These are phyloP conservation scores for Penicillium ochrochloron DNA, from an alignment of 495 filamentous ascomycete genomes.

Conservation along the genomic window DNA sequence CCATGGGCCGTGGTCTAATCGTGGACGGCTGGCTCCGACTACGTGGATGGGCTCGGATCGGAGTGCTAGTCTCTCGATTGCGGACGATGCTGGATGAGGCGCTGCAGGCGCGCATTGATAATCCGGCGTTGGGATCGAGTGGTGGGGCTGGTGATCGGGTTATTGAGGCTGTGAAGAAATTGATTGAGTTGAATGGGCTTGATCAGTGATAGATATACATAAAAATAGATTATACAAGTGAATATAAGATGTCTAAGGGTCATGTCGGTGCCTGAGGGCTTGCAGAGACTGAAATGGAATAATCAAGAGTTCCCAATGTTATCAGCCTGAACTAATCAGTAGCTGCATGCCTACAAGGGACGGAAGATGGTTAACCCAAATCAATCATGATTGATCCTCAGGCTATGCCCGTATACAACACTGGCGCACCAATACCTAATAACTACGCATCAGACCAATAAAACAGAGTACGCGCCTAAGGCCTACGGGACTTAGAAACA, in stretches of 20 bases:
- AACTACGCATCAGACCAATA: conserved; percentile 19
- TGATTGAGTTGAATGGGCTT: conserved; percentile 87
- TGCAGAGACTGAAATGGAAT: background rate
- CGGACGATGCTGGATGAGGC: conserved; percentile 85
- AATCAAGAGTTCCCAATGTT: background rate
- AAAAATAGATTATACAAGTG: background rate
- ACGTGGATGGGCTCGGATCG: conserved; percentile 92
- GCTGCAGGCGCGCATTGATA: conserved; percentile 76
- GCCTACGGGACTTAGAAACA: conserved; percentile 3
- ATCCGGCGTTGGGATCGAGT: conserved; percentile 56
- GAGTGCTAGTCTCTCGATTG: conserved; percentile 82
- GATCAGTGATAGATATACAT: conserved; percentile 56
- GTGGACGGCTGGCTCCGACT: conserved; percentile 93
- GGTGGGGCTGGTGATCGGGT: conserved; percentile 61
- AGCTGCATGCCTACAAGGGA: background rate
- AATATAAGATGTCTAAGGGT: background rate
- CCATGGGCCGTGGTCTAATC: conserved; percentile 81
- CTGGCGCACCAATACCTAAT: conserved; percentile 18
- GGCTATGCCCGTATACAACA: conserved; percentile 27
- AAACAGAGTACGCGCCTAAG: conserved; percentile 14
- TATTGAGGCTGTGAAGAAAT: conserved; percentile 71
- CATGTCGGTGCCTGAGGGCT: background rate
- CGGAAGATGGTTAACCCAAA: background rate
- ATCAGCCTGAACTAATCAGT: background rate
- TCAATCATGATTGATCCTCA: conserved; percentile 17